Base-by-base conservation (phyloP, 768 basidiomycete genomes). In the Neoboletus magnificus region DNA sequence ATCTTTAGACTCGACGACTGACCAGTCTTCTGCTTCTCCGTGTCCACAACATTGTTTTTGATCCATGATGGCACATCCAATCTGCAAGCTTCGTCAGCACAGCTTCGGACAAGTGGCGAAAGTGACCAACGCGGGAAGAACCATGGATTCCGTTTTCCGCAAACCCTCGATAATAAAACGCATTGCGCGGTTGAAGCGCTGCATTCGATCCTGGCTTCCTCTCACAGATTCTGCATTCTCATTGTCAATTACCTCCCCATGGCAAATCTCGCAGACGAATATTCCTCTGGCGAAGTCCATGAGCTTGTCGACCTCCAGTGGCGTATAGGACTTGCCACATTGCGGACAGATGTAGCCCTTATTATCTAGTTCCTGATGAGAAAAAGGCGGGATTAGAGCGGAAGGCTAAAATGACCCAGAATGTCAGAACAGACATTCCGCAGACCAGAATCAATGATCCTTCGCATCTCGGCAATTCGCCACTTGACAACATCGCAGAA, bases 401-500 rank as follows among this genome's bases (percentile, higher is more conserved):
- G 15, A 44, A 16, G 52, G 12, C n/a, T 12, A 13, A 25, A 12
- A 22, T 25, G 37, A 30, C 35, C 41, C 30, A 23, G 29, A 45
- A 47, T 0, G 41, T 54, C 18, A 36, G 23, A 33, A 76, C 84
- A 53, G 57, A 93, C 95, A 72, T 95, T 93, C 60, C 93, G 87
- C 62, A 96, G 78, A 50, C 86, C 86, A 32, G 89, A 86, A 73
- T 98, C 94, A 59, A 99, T 93, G 57, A 84, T 84, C 58, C 86
- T 81, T 59, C 91, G 82, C 92, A 98, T 94, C 68, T 91, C 89
- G 5, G 91, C 91, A 51, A 98, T 84, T 39, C 95, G 82, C 92
- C 96, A 99, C 71, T 98, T 98, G 72, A 96, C 91, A 44, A 98
- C 94, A 72, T 98, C 94, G 74, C 92, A 94, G 69, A 98, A 95